These are phyloP conservation scores for Aspergillus pseudoviridinutans DNA, from an alignment of 2,329 filamentous ascomycete species.

Conservation along the genomic window DNA sequence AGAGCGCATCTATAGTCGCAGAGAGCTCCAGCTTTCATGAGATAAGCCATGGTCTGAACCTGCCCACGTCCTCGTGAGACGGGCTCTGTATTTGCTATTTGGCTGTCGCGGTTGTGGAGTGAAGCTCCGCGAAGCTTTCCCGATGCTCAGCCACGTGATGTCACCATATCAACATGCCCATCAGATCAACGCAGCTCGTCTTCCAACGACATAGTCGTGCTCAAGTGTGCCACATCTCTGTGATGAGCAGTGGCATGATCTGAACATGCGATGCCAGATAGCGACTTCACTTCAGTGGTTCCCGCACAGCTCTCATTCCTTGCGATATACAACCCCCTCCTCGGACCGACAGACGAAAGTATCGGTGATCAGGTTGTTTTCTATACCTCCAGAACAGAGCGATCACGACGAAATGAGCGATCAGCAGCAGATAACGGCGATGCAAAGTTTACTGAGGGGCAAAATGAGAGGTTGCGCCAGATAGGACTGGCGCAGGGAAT, in stretches of 20 bases:
- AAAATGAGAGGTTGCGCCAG: slow-evolving; percentile 83
- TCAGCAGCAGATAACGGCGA: slow-evolving; percentile 18
- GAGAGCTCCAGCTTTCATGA: slow-evolving; percentile 17
- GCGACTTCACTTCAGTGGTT: slow-evolving; percentile 44
- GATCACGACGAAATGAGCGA: slow-evolving; percentile 21
- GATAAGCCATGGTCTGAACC: slow-evolving; percentile 21
- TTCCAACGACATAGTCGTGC: slow-evolving; percentile 2
- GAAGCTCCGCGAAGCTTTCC: slow-evolving; percentile 11
- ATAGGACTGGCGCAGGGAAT: slow-evolving; percentile 96
- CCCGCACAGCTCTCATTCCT: slow-evolving; percentile 88
- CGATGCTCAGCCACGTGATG: slow-evolving; percentile 28
- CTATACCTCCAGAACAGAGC: slow-evolving; percentile 62
- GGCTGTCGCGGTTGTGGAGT: background rate
- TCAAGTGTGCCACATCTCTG: slow-evolving; percentile 9
- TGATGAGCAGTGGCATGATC: slow-evolving; percentile 13
- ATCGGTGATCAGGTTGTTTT: slow-evolving; percentile 84
- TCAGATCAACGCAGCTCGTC: slow-evolving; percentile 7
- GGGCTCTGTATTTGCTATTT: background rate
- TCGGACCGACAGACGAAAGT: slow-evolving; percentile 69
- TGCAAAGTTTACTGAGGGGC: slow-evolving; percentile 54
- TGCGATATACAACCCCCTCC: slow-evolving; percentile 88
- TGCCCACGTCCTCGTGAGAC: background rate
- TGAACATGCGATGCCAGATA: slow-evolving; percentile 38
- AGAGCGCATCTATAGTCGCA: slow-evolving; percentile 19
- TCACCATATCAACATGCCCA: slow-evolving; percentile 22